Evolutionary conservation across 2,329 filamentous ascomycete species (phyloP), one percentile per base, ranked within the genome.

Genomic region (Aspergillus spinulosporus): DNA sequence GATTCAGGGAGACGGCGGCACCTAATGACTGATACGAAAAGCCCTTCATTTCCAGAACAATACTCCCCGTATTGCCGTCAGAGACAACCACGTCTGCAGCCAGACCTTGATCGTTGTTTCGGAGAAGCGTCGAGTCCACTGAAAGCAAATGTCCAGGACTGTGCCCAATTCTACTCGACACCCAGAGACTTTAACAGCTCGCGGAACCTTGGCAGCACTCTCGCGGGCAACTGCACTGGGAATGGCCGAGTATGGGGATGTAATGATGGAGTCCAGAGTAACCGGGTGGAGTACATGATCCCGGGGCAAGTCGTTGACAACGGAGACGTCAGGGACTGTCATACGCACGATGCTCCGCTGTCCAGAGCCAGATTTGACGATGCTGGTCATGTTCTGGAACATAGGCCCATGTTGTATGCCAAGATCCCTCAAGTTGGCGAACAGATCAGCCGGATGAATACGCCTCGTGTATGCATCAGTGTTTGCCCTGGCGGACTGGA

Each of bases 151-250:
- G 21, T 21, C 21, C 21, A 21, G 21, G 21, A 21, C 21, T 21
- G 21, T n/a, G 8, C 12, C 31, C 40, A 36, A 49, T 37, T n/a
- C 5, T 21, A 40, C 26, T 31, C 7, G 47, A 49, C 8, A 49
- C 12, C 34, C 34, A 49, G 4, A 49, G 9, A n/a, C 15, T 26
- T 15, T 9, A n/a, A 49, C 4, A 8, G 36, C 26, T 1, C 36
- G 32, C 7, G 47, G 48, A 43, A 39, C 56, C 21, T 47, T 47
- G 34, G 44, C 59, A 47, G 37, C 56, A 28, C 47, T 49, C 34
- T 52, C 36, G 3, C 2, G 50, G 26, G 12, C 29, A 21, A 21
- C 21, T 21, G 21, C 6, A 8, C 43, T 32, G 34, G 64, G 15
- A 49, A 49, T 40, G 44, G 4, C 2, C 21, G 47, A 29, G 21